Base-by-base conservation (phyloP, 2,329 filamentous ascomycete species). In the Anthostomella pinea region DNA sequence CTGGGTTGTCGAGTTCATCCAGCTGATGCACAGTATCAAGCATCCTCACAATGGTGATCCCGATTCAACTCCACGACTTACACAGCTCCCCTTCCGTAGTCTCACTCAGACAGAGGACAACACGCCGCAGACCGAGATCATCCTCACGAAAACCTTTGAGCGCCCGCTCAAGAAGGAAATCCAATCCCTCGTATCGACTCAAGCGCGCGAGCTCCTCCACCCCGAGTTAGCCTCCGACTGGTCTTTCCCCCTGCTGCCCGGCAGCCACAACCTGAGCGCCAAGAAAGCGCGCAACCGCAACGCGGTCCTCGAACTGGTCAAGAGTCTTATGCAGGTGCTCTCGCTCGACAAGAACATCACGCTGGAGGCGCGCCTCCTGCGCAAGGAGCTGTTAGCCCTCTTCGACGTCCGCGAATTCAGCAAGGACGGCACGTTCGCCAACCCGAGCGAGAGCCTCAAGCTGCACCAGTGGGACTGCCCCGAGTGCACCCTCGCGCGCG, bases 341-440 rank as follows among this genome's bases (percentile, higher is more conserved):
- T 86, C 81, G 21, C 77, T 98, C 1, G 93, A 95, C 65, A 93
- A 91, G 62, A 87, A 87, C 51, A 93, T 95, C 52, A 84, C 82
- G 0, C 79, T 95, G 30, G 91, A 97, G 64, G 89, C 88, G 3
- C 82, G 93, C 5, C 71, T 95, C 2, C 73, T 98, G 1, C 82
- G 94, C 35, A 94, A 94, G 52, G 91, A 97, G 42, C 72, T 98
- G 0, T 77, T 98, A 0, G 77, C 83, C 8, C 74, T 97, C 34
- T 96, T 98, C 62, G 93, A 98, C 38, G 82, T 98, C 35, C 85
- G 89, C 52, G 93, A 98, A 63, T 98, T 98, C 68, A 86, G 83
- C 60, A 76, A 83, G 35, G 87, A 91, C 37, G 91, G 85, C n/a
- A 76, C 81, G 3, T 98, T 97, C 62, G 72, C 78, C 42, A 97